These are phyloP conservation scores for Babesia caballi DNA, from an alignment of 169 alveolate genomes.

Conservation along the genomic window DNA sequence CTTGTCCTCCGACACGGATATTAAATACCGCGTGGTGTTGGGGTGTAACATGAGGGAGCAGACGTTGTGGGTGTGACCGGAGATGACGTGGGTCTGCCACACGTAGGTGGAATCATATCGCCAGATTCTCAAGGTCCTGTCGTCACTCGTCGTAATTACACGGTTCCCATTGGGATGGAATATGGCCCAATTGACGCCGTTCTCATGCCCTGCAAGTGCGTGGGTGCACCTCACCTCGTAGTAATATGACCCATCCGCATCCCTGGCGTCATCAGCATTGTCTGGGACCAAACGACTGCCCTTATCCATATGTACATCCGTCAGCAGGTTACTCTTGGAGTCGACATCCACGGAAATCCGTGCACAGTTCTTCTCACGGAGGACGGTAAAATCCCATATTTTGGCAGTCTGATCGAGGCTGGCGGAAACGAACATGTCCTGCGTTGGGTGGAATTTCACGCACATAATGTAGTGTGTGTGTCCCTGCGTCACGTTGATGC, in stretches of 20 bases:
- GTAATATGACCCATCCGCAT: neutral
- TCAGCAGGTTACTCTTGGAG: neutral
- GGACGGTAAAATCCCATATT: conserved; percentile 92
- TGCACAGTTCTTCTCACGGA: conserved; percentile 88
- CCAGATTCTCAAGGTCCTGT: conserved; percentile 91
- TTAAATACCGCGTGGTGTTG: conserved; percentile 80
- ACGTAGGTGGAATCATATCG: conserved; percentile 87
- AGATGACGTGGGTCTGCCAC: conserved; percentile 91
- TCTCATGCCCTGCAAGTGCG: conserved; percentile 93
- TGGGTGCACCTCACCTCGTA: conserved; percentile 74
- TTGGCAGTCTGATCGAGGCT: conserved; percentile 92
- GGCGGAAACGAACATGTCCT: conserved; percentile 89
- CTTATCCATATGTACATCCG: conserved; percentile 72
- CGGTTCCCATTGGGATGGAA: conserved; percentile 88
- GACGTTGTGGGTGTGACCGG: conserved; percentile 93
- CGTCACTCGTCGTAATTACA: conserved; percentile 94
- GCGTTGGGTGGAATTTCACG: conserved; percentile 91
- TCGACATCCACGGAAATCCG: conserved; percentile 9
- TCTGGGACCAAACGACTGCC: no score
- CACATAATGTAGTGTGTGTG: conserved; percentile 97
- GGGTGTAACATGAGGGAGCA: conserved; percentile 91
- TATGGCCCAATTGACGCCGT: conserved; percentile 95
- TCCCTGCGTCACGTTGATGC: conserved; percentile 88
- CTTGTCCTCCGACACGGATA: conserved; percentile 92
- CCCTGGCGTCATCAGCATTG: neutral